Conservation (phyloP, 768 basidiomycete species). For the Agrocybe praecox region DNA sequence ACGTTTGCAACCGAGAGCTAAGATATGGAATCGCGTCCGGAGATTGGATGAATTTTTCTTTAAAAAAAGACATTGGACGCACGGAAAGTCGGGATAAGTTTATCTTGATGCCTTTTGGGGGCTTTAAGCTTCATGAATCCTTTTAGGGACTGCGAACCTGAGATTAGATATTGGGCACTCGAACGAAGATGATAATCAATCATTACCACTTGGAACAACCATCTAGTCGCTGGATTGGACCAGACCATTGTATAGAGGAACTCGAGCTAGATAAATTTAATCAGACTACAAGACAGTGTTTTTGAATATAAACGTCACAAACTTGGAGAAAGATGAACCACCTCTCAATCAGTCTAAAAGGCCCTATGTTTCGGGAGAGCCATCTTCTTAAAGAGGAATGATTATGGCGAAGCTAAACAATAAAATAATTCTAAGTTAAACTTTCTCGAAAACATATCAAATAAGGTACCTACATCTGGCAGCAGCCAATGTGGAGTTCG, state of each 20-base stretch:
- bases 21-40: background rate
- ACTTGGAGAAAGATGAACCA: slow-evolving; percentile 17
- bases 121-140: slow-evolving; percentile 39
- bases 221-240: slow-evolving; percentile 1
- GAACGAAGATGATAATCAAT: background rate
- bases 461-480: slow-evolving; percentile 36
- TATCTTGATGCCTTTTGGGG: slow-evolving; percentile 43
- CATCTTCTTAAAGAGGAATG: slow-evolving; percentile 18
- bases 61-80: slow-evolving; percentile 8
- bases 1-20: slow-evolving; percentile 58
- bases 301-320: background rate
- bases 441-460: background rate
- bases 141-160: slow-evolving; percentile 14
- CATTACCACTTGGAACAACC: slow-evolving; percentile 4
- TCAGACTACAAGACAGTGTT: background rate
- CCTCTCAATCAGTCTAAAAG: slow-evolving; percentile 11
- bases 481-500: slow-evolving; percentile 53
- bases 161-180: background rate
- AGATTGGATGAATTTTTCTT: background rate
- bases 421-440: background rate
- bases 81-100: slow-evolving; percentile 55
- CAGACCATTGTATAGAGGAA: slow-evolving; percentile 11
- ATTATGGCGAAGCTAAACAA: slow-evolving; percentile 8
- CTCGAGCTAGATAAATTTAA: slow-evolving; percentile 11
- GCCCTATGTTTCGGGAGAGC: slow-evolving; percentile 3